phyloP scores from a whole-genome alignment of 202 grass and related monocot genomes.

The Schoenoplectus tabernaemontani region DNA sequence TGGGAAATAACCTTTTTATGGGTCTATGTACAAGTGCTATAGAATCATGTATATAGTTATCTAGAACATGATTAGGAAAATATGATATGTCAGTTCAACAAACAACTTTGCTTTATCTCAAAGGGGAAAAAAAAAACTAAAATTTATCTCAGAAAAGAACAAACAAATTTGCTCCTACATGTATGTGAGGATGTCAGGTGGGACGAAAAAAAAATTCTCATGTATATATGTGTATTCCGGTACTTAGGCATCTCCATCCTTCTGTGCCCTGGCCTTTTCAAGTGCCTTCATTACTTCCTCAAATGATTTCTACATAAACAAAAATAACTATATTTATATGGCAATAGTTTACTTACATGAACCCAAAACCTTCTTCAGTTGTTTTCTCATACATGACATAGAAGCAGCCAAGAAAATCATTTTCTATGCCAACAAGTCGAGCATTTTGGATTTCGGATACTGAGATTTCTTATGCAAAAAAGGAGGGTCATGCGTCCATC shows the following conservation, averaged over 20 bases:
- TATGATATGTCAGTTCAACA: background rate
- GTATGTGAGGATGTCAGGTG: background rate
- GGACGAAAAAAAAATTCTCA: background rate
- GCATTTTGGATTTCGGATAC: background rate
- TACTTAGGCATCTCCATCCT: constrained; percentile 10
- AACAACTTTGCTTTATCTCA: background rate
- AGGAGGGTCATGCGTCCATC: background rate
- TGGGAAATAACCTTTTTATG: background rate
- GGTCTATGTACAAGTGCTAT: background rate
- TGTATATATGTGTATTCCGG: background rate
- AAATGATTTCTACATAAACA: constrained; percentile 20
- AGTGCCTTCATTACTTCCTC: constrained; percentile 19
- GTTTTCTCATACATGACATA: too few relatives aligned
- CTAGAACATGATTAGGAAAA: background rate
- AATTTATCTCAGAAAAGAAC: too few relatives aligned
- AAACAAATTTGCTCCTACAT: too few relatives aligned
- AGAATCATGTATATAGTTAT: background rate
- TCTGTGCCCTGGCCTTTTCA: constrained; percentile 2
- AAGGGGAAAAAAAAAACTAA: too few relatives aligned
- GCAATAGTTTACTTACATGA: too few relatives aligned
- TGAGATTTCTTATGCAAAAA: background rate
- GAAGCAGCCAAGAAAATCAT: too few relatives aligned
- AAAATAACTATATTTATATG: background rate
- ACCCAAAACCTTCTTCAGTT: too few relatives aligned
- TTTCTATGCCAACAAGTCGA: background rate